A percentile compares a stretch with the other conserved stretches of the same genome.
Conservation (phyloP, 139 green algal genomes). For the Coelastrella sp. region DNA sequence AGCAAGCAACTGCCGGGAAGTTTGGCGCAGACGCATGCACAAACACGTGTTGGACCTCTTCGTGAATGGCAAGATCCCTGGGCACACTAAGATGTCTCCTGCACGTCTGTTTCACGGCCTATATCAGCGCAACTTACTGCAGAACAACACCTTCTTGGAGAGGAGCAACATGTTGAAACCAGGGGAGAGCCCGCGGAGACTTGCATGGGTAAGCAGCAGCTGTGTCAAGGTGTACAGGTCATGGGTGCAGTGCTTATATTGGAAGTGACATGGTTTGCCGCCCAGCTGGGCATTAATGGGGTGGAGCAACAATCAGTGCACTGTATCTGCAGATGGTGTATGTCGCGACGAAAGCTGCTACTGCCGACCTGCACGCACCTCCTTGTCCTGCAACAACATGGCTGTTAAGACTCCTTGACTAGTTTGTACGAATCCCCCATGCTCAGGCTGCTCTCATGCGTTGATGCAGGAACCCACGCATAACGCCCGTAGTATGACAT, state of each 20-base stretch:
- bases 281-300: too few species aligned
- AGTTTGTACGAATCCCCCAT: neutral
- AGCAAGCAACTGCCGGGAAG: constrained; percentile 39
- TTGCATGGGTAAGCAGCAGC: constrained; percentile 24
- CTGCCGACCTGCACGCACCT: too few species aligned
- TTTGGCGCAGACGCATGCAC: constrained; percentile 44
- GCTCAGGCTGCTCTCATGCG: neutral
- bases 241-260: neutral
- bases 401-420: too few species aligned
- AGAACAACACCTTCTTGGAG: constrained; percentile 37
- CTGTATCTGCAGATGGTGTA: too few species aligned
- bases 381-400: too few species aligned
- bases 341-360: too few species aligned
- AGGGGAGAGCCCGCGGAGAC: neutral
- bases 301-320: too few species aligned
- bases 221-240: neutral
- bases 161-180: neutral
- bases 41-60: constrained; percentile 26
- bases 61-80: neutral
- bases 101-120: constrained; percentile 20
- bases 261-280: too few species aligned
- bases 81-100: neutral
- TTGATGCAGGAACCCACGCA: constrained; percentile 11
- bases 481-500: constrained; percentile 35
- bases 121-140: constrained; percentile 33